A percentile compares a stretch with the other conserved stretches of the same genome.
Evolutionary conservation across 495 filamentous ascomycete species (phyloP).

Genomic region (Penicillium lividum): DNA sequence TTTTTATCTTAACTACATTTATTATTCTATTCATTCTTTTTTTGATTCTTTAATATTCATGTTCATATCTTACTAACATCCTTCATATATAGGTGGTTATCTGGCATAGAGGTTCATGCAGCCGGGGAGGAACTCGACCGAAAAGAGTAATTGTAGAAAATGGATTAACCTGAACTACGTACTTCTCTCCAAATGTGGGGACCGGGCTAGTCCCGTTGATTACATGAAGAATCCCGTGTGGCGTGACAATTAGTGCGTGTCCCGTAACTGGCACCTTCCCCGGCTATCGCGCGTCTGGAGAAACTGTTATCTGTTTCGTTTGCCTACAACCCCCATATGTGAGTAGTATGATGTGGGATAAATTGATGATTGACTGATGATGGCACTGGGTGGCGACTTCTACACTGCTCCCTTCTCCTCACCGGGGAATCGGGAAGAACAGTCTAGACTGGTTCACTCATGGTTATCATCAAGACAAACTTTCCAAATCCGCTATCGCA

Average conservation of each 20-base stretch:
- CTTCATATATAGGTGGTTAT: too few species aligned
- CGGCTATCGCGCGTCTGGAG: slow-evolving; percentile 31
- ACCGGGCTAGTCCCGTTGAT: slow-evolving; percentile 23
- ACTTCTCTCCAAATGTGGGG: slow-evolving; percentile 24
- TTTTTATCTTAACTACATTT: too few species aligned
- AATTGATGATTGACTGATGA: background rate
- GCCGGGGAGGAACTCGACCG: background rate
- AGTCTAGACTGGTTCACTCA: slow-evolving; percentile 7
- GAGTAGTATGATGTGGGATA: background rate
- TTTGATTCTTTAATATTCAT: too few species aligned
- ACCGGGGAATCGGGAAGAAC: slow-evolving; percentile 9
- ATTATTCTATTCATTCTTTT: too few species aligned
- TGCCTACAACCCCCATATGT: too few species aligned
- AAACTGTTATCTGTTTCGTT: slow-evolving; percentile 4
- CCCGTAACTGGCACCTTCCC: slow-evolving; percentile 11
- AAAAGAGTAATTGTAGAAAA: slow-evolving; percentile 11
- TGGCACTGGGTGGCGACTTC: slow-evolving; percentile 2
- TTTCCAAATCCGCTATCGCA: background rate
- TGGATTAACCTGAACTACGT: slow-evolving; percentile 23
- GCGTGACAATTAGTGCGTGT: slow-evolving; percentile 29
- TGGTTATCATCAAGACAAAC: background rate
- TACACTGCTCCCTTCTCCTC: background rate
- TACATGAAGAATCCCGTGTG: slow-evolving; percentile 30
- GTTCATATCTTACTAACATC: too few species aligned
- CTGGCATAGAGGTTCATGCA: background rate